These are phyloP conservation scores for Pseudozyma hubeiensis DNA, from an alignment of 1,284 basidiomycete genomes.

Conservation along the genomic window DNA sequence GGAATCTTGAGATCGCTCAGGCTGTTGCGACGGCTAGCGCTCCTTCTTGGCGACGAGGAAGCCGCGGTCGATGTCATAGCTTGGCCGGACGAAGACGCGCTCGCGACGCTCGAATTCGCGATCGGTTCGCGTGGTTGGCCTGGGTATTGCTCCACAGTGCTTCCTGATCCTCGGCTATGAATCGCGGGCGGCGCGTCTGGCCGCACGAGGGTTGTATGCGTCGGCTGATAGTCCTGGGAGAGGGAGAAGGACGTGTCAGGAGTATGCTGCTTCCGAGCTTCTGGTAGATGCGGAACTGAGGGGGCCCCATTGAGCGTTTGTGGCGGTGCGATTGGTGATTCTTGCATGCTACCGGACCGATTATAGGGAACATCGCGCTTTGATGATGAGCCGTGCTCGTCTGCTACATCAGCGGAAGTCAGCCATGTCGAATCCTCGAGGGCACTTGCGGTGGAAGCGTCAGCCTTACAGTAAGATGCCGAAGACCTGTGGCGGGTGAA, in stretches of 20 bases:
- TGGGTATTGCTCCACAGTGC: background rate
- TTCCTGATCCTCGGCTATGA: background rate
- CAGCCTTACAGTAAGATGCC: constrained; percentile 13
- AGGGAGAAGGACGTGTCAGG: constrained; percentile 13
- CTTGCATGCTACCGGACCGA: constrained; percentile 7
- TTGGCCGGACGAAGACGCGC: constrained; percentile 3
- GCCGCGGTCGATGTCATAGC: constrained; percentile 1
- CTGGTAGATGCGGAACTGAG: background rate
- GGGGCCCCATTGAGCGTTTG: constrained; percentile 13
- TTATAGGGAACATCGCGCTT: background rate
- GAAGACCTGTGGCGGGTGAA: constrained; percentile 16
- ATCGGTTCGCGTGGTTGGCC: background rate
- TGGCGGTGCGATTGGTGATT: constrained; percentile 11
- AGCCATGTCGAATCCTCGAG: constrained; percentile 17
- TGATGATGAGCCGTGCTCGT: background rate
- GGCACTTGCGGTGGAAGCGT: constrained; percentile 8
- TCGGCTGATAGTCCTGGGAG: background rate
- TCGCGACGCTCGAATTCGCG: constrained; percentile 6
- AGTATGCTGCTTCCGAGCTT: constrained; percentile 12
- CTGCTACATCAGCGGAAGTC: constrained; percentile 11
- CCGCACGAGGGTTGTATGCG: background rate
- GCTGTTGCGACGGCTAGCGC: constrained; percentile 43
- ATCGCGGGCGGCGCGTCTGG: background rate
- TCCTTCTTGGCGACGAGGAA: constrained; percentile 6
- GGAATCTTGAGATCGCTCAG: constrained; percentile 60